Evolutionary conservation across 2,329 filamentous ascomycete genomes (phyloP).

Genomic region (Nemania diffusa): DNA sequence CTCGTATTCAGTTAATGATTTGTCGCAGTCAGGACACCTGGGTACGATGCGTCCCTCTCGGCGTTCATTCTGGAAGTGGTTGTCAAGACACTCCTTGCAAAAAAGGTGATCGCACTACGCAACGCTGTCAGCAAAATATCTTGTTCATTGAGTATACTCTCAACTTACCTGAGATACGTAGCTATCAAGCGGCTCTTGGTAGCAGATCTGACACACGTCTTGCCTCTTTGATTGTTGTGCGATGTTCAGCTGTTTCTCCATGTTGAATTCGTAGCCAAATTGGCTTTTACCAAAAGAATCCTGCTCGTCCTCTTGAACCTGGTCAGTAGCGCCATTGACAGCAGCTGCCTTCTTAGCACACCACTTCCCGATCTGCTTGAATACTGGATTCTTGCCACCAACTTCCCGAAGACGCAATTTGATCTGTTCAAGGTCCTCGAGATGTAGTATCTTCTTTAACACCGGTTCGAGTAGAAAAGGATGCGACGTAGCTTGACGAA

Average conservation of each 20-base stretch:
- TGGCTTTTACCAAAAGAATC: slow-evolving; percentile 10
- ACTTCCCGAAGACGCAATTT: not conserved
- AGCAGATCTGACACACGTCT: slow-evolving; percentile 26
- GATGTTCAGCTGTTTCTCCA: slow-evolving; percentile 6
- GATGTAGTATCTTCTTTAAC: slow-evolving; percentile 11
- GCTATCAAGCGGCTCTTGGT: slow-evolving; percentile 2
- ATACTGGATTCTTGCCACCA: not conserved
- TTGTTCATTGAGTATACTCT: not conserved
- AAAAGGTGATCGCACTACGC: slow-evolving; percentile 27
- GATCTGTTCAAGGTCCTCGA: slow-evolving; percentile 9
- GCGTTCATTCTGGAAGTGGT: not conserved
- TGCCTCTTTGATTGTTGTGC: slow-evolving; percentile 5
- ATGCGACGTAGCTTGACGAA: slow-evolving; percentile 25
- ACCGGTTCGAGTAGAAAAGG: slow-evolving; percentile 27
- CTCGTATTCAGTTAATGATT: slow-evolving; percentile 2
- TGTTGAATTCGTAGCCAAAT: slow-evolving; percentile 27
- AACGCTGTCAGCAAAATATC: not conserved
- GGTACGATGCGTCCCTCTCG: slow-evolving; percentile 8
- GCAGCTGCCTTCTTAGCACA: slow-evolving; percentile 1
- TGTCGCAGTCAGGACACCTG: slow-evolving; percentile 22
- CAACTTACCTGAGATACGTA: slow-evolving; percentile 3
- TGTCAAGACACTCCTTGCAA: slow-evolving; percentile 21
- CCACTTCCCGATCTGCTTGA: slow-evolving; percentile 27
- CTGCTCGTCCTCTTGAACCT: not conserved
- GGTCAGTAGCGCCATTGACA: not conserved